These are phyloP conservation scores for Coniochaeta hoffmannii DNA, from an alignment of 2,329 filamentous ascomycete genomes.

Conservation along the genomic window DNA sequence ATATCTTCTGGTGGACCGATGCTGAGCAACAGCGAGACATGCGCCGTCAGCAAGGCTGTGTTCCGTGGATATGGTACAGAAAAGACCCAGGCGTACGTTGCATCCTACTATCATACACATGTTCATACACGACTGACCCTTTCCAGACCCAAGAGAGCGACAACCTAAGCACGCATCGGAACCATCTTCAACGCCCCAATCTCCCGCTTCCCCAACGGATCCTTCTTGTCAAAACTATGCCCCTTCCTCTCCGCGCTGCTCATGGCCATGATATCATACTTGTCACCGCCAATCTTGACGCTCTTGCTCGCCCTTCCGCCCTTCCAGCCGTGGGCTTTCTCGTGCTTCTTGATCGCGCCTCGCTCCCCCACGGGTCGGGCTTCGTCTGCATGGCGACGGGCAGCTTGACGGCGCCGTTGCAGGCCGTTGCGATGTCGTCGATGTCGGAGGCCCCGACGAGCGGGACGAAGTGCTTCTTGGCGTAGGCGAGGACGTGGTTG, in stretches of 20 bases:
- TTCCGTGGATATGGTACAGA: too few species aligned
- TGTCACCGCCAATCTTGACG: constrained; percentile 30
- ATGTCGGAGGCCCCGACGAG: constrained; percentile 19
- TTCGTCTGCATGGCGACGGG: constrained; percentile 15
- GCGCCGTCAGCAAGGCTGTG: too few species aligned
- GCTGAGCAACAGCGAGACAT: too few species aligned
- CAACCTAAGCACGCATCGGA: constrained; percentile 7
- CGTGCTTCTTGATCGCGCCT: constrained; percentile 16
- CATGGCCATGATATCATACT: constrained; percentile 27
- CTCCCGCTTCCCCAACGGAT: constrained; percentile 24
- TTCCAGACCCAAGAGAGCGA: neutral
- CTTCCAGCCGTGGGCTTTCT: constrained; percentile 7
- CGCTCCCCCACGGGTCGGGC: constrained; percentile 20
- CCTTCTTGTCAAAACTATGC: constrained; percentile 22
- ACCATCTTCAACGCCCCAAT: constrained; percentile 28
- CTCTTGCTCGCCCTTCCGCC: neutral
- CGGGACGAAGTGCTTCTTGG: constrained; percentile 23
- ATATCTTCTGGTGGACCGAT: too few species aligned
- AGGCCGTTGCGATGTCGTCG: constrained; percentile 12
- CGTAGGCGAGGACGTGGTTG: constrained; percentile 24
- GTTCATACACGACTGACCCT: too few species aligned
- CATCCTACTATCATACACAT: too few species aligned
- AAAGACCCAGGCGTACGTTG: too few species aligned
- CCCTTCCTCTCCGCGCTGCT: constrained; percentile 23
- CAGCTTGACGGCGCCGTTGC: constrained; percentile 13